Conservation (phyloP, 176 grass and related monocot genomes). For the Eragrostis curvula region DNA sequence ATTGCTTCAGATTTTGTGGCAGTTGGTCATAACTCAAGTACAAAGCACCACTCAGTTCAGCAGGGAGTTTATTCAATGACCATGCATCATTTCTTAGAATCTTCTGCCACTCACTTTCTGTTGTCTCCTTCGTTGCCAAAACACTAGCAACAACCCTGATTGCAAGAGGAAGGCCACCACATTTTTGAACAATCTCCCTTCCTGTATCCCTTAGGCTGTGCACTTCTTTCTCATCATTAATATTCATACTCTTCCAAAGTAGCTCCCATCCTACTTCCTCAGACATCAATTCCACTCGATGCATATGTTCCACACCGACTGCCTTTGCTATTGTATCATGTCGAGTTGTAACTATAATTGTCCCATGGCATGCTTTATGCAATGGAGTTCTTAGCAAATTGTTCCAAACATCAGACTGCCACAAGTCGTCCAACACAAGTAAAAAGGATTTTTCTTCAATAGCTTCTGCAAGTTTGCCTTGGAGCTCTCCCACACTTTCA, state of each 20-base stretch:
- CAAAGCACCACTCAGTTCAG: slow-evolving; percentile 28
- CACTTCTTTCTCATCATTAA: slow-evolving; percentile 25
- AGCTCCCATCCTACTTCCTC: slow-evolving; percentile 23
- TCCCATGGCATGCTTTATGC: neutral
- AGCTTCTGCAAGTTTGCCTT: too few species aligned
- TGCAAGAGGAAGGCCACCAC: slow-evolving; percentile 57
- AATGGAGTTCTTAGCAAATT: too few species aligned
- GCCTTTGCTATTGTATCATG: neutral
- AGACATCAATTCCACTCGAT: slow-evolving; percentile 41
- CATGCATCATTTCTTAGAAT: slow-evolving; percentile 47
- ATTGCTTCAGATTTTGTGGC: slow-evolving; percentile 21
- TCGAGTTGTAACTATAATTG: slow-evolving; percentile 40
- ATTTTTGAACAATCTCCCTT: slow-evolving; percentile 42
- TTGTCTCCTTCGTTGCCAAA: slow-evolving; percentile 6
- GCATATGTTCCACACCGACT: neutral
- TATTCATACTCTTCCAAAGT: slow-evolving; percentile 22
- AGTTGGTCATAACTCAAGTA: slow-evolving; percentile 53
- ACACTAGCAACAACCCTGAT: slow-evolving; percentile 34
- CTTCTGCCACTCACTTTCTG: slow-evolving; percentile 37
- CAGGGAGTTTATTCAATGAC: slow-evolving; percentile 10
- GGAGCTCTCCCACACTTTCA: too few species aligned
- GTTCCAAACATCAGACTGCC: too few species aligned
- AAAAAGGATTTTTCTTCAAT: too few species aligned
- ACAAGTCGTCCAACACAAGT: too few species aligned
- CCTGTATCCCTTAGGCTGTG: slow-evolving; percentile 13